Percentiles rank a stretch among this genome's conserved stretches.
Conservation (phyloP, 371 early-diverging fungal species). For the Mucor racemosus region DNA sequence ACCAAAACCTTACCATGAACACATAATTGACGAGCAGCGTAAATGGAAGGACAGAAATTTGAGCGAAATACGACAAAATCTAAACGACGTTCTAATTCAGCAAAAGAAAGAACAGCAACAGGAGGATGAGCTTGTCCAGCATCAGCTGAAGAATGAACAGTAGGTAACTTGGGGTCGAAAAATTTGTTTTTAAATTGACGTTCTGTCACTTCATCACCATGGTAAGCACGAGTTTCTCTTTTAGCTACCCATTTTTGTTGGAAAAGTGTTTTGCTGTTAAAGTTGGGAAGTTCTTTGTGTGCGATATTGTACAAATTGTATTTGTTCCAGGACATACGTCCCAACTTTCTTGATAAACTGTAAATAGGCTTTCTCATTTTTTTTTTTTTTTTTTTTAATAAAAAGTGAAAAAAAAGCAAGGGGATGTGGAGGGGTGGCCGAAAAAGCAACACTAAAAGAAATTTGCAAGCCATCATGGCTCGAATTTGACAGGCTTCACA, state of each 20-base stretch:
- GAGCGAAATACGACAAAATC: constrained; percentile 93
- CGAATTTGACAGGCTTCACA: not conserved
- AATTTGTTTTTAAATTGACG: constrained; percentile 75
- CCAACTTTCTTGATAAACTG: constrained; percentile 70
- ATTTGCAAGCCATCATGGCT: constrained; percentile 1
- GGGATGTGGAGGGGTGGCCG: constrained; percentile 10
- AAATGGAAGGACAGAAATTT: constrained; percentile 87
- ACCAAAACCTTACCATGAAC: constrained; percentile 88
- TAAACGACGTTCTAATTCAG: constrained; percentile 87
- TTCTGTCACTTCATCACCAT: constrained; percentile 89
- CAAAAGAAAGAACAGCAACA: constrained; percentile 83
- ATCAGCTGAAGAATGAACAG: constrained; percentile 60
- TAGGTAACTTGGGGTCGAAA: constrained; percentile 76
- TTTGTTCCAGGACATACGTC: constrained; percentile 95
- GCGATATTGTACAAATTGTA: constrained; percentile 88
- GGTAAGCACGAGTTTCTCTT: constrained; percentile 92
- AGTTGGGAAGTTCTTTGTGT: constrained; percentile 61
- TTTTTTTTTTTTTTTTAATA: not conserved
- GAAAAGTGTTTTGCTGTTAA: constrained; percentile 80
- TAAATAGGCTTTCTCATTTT: constrained; percentile 58
- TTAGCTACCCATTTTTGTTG: constrained; percentile 96
- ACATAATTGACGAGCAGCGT: constrained; percentile 83
- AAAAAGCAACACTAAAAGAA: not conserved
- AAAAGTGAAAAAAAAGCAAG: constrained; percentile 11
- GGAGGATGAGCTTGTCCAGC: constrained; percentile 68